phyloP scores from a whole-genome alignment of 345 rosid genomes.

The Aquilaria malaccensis region DNA sequence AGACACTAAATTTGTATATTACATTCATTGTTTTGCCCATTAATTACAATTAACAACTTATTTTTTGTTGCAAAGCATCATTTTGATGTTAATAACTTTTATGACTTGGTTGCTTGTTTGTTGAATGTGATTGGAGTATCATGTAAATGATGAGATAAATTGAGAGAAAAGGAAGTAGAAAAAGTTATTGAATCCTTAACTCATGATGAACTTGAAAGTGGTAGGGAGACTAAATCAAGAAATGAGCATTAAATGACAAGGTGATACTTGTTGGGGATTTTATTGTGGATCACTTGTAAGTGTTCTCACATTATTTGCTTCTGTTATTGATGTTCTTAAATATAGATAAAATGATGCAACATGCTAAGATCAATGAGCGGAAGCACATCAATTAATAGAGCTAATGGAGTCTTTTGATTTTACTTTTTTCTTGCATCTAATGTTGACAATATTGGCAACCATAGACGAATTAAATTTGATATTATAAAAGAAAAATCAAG shows the following conservation, averaged over 20 bases:
- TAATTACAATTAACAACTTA: conserved; percentile 1
- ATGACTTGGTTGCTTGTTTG: background rate
- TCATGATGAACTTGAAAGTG: too few relatives aligned
- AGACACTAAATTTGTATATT: background rate
- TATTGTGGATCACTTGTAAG: background rate
- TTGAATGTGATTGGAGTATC: background rate
- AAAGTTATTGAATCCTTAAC: background rate
- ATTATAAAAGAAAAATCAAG: too few relatives aligned
- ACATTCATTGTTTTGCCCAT: conserved; percentile 9
- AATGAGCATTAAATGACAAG: background rate
- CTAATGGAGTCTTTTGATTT: too few relatives aligned
- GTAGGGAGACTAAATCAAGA: background rate
- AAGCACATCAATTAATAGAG: too few relatives aligned
- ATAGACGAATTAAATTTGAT: too few relatives aligned
- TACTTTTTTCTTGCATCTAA: too few relatives aligned
- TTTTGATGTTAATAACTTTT: background rate
- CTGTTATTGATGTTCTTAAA: too few relatives aligned
- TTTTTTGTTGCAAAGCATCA: background rate
- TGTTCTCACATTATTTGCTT: too few relatives aligned
- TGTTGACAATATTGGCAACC: too few relatives aligned
- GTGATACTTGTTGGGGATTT: conserved; percentile 5
- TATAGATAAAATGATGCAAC: too few relatives aligned
- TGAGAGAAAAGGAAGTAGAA: background rate
- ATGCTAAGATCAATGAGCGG: too few relatives aligned
- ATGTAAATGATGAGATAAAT: background rate